Conservation (phyloP, 2,329 filamentous ascomycete genomes). For the Scedosporium minutisporum region DNA sequence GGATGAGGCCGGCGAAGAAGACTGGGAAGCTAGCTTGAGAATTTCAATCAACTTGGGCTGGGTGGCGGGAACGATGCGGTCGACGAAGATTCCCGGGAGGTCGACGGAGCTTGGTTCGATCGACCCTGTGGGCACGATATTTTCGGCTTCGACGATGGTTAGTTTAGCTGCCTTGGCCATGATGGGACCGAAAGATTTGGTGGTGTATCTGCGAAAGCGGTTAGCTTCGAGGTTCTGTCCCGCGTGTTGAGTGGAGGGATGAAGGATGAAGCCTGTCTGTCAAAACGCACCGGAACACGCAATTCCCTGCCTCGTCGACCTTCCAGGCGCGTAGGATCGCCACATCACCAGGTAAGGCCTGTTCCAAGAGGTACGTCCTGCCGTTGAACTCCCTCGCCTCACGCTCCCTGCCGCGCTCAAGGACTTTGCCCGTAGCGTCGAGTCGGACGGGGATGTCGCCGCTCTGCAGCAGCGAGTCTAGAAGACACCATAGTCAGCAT, state of each 20-base stretch:
- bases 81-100: constrained; percentile 73
- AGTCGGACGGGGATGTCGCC: constrained; percentile 59
- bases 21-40: constrained; percentile 32
- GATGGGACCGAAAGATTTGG: constrained; percentile 63
- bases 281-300: constrained; percentile 52
- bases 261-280: constrained; percentile 24
- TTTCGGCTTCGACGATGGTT: constrained; percentile 76
- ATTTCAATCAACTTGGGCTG: constrained; percentile 64
- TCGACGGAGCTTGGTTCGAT: constrained; percentile 68
- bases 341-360: constrained; percentile 64
- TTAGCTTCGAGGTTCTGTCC: not conserved
- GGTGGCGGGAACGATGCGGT: constrained; percentile 68
- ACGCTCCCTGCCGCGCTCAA: constrained; percentile 54
- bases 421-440: constrained; percentile 46
- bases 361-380: constrained; percentile 67
- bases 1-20: constrained; percentile 23
- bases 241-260: not conserved
- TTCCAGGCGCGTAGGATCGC: constrained; percentile 71
- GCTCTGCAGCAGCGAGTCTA: constrained; percentile 55
- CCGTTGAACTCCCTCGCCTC: constrained; percentile 67
- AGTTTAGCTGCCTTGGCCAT: constrained; percentile 74
- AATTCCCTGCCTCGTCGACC: constrained; percentile 68
- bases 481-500: constrained; percentile 6
- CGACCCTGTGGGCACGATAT: constrained; percentile 66
- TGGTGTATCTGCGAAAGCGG: constrained; percentile 44